Evolutionary conservation across 345 rosid species (phyloP).

Genomic region (Euphorbia pulcherrima): DNA sequence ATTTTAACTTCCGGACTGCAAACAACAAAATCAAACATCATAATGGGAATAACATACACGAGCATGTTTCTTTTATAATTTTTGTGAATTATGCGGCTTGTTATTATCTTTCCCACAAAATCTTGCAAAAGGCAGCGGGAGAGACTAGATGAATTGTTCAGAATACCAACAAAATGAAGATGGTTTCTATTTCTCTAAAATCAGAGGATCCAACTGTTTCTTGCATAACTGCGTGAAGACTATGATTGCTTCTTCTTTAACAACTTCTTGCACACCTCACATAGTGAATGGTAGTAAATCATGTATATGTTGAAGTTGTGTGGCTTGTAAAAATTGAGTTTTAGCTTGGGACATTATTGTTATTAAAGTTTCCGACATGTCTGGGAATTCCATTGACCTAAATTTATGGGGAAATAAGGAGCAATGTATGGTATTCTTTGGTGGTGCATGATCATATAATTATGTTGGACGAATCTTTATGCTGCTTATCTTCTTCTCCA

Average conservation of each 20-base stretch:
- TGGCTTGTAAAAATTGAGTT: background rate
- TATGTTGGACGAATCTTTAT: background rate
- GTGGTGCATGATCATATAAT: background rate
- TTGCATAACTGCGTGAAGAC: too few relatives aligned
- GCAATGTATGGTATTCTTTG: background rate
- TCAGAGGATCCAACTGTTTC: background rate
- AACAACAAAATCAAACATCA: background rate
- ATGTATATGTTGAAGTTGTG: background rate
- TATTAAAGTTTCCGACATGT: background rate
- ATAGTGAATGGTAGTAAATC: background rate
- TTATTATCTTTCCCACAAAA: background rate
- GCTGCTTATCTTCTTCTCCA: background rate
- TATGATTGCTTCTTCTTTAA: background rate
- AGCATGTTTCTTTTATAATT: background rate
- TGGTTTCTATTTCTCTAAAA: background rate
- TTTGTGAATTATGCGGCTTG: conserved; percentile 1
- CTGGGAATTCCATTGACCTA: background rate
- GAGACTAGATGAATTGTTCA: background rate
- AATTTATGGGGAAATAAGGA: background rate
- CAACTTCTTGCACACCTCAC: background rate
- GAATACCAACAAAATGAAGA: background rate
- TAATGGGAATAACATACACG: background rate
- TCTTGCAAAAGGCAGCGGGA: background rate
- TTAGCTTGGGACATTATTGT: background rate
- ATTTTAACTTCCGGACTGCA: background rate